A percentile compares a stretch with the other conserved stretches of the same genome.
Conservation (phyloP, 2,329 filamentous ascomycete genomes). For the Xylariaceae sp. region DNA sequence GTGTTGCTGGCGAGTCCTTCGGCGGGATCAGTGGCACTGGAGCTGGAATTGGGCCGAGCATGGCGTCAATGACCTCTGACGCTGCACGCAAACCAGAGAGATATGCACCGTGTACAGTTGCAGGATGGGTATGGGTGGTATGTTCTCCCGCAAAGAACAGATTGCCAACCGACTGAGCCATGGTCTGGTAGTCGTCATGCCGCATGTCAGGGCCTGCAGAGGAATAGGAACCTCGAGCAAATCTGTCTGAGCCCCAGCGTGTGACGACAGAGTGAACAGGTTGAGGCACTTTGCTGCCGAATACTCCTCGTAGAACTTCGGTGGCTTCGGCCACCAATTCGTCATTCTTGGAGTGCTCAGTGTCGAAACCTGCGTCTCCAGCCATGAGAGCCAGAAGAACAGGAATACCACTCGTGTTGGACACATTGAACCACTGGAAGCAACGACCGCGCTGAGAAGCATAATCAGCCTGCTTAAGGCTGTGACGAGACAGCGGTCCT, state of each 20-base stretch:
- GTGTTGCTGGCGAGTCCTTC: conserved; percentile 41
- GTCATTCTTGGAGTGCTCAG: conserved; percentile 70
- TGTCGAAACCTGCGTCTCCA: conserved; percentile 85
- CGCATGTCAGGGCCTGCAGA: conserved; percentile 80
- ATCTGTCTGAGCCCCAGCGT: conserved; percentile 84
- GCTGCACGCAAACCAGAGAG: conserved; percentile 87
- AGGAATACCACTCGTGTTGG: conserved; percentile 81
- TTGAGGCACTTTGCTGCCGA: conserved; percentile 63
- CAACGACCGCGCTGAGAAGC: conserved; percentile 76
- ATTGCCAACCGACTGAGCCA: conserved; percentile 80
- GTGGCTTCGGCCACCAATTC: conserved; percentile 77
- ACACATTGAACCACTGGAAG: conserved; percentile 96
- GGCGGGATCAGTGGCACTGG: conserved; percentile 69
- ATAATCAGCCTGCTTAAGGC: conserved; percentile 76
- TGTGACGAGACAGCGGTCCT: conserved; percentile 62
- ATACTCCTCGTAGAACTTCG: conserved; percentile 69
- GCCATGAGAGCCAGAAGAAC: conserved; percentile 92
- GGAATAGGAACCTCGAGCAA: conserved; percentile 92
- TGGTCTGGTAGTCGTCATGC: conserved; percentile 84
- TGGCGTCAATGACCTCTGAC: conserved; percentile 72
- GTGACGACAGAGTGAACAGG: conserved; percentile 86
- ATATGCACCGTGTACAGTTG: conserved; percentile 95
- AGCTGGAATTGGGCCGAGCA: conserved; percentile 76
- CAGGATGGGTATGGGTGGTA: conserved; percentile 90
- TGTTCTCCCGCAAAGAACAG: conserved; percentile 95